These are phyloP conservation scores for Omphalotus olearius DNA, from an alignment of 1,284 basidiomycete species.

Conservation along the genomic window DNA sequence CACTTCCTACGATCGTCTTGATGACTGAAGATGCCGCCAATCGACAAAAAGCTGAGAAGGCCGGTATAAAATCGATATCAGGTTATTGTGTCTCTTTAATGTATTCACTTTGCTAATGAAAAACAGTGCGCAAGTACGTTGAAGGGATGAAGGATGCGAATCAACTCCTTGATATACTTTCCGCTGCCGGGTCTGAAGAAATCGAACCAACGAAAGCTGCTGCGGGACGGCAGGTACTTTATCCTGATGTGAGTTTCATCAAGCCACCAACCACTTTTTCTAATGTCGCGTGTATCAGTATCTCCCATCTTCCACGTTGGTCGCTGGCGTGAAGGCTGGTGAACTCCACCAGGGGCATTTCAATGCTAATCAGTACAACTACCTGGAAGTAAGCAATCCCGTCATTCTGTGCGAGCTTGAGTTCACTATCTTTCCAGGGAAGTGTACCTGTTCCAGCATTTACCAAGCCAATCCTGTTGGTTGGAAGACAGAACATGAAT, in stretches of 20 bases:
- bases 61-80: conserved; percentile 63
- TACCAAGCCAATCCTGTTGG: conserved; percentile 77
- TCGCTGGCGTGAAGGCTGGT: conserved; percentile 85
- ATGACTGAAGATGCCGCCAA: conserved; percentile 91
- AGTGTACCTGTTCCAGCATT: conserved; percentile 75
- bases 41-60: conserved; percentile 68
- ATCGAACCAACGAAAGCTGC: conserved; percentile 57
- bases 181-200: conserved; percentile 57
- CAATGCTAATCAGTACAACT: conserved; percentile 95
- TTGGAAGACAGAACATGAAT: conserved; percentile 94
- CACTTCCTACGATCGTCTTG: conserved; percentile 66
- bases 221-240: conserved; percentile 58
- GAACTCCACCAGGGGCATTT: conserved; percentile 90
- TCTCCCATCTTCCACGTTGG: conserved; percentile 67
- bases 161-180: conserved; percentile 77
- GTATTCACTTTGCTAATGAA: neutral
- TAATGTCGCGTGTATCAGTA: conserved; percentile 52
- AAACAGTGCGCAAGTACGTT: conserved; percentile 73
- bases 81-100: conserved; percentile 34
- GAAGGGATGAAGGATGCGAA: conserved; percentile 62
- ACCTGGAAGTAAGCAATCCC: conserved; percentile 67
- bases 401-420: neutral
- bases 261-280: conserved; percentile 1
- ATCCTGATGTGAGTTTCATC: conserved; percentile 60
- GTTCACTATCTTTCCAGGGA: conserved; percentile 44